Evolutionary conservation across 306 rosid species (phyloP).

Genomic region (Clitoria ternatea): DNA sequence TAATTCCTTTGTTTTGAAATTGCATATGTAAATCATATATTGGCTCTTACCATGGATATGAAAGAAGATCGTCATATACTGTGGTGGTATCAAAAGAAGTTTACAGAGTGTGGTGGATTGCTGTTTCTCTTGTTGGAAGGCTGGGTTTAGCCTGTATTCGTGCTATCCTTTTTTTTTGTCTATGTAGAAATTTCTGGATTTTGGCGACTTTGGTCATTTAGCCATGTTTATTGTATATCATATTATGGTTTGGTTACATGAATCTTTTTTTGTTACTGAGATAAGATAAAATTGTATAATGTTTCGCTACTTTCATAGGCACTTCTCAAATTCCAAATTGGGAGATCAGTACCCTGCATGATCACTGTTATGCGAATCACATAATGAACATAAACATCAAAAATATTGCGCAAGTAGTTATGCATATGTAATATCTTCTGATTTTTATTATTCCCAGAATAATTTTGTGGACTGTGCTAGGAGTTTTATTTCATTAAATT

Average conservation of each 20-base stretch:
- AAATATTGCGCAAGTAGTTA: background rate
- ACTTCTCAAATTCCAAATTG: background rate
- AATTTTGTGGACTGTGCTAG: background rate
- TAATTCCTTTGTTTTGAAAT: constrained; percentile 28
- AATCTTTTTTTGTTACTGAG: background rate
- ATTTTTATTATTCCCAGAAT: background rate
- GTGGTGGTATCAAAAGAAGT: constrained; percentile 30
- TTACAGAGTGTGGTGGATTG: constrained; percentile 30
- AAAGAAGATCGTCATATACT: constrained; percentile 29
- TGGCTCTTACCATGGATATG: constrained; percentile 35
- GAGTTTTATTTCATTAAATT: background rate
- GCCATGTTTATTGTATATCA: constrained; percentile 17
- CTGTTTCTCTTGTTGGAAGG: constrained; percentile 25
- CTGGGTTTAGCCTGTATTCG: constrained; percentile 26
- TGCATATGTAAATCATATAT: constrained; percentile 35
- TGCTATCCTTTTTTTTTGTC: constrained; percentile 23
- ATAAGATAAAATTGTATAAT: constrained; percentile 15
- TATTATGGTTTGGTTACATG: constrained; percentile 17
- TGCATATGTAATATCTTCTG: background rate
- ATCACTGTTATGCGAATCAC: background rate
- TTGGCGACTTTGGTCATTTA: constrained; percentile 21
- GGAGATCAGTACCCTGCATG: background rate
- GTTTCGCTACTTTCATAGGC: background rate
- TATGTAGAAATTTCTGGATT: constrained; percentile 22
- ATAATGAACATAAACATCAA: background rate